phyloP scores from a whole-genome alignment of 2,329 filamentous ascomycete genomes.

The Venturia effusa region DNA sequence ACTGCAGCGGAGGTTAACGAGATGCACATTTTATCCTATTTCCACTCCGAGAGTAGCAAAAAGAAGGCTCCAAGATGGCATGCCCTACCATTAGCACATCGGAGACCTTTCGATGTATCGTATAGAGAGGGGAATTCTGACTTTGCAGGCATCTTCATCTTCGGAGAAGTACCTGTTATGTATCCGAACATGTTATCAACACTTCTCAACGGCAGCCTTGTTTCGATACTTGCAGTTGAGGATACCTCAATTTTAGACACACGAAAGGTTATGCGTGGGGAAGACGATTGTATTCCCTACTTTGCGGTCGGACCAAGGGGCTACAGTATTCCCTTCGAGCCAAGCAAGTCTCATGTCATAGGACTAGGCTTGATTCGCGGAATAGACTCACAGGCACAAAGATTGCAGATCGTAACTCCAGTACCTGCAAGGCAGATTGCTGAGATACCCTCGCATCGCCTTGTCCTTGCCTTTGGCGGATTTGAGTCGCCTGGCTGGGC shows the following conservation, averaged over 20 bases:
- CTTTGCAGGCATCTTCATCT: conserved; percentile 8
- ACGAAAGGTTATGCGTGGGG: not conserved
- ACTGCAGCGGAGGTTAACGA: not conserved
- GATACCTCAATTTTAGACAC: not conserved
- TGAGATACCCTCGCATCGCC: not conserved
- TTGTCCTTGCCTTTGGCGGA: conserved; percentile 5
- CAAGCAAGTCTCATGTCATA: not conserved
- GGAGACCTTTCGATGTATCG: not conserved
- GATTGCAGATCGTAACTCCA: conserved; percentile 4
- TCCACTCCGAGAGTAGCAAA: not conserved
- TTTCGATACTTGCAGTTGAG: not conserved
- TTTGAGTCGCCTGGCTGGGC: conserved; percentile 9
- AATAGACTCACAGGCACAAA: not conserved
- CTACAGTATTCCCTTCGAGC: conserved; percentile 3
- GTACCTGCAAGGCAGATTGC: not conserved
- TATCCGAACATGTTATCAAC: conserved; percentile 4
- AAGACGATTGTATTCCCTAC: conserved; percentile 4
- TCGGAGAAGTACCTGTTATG: conserved; percentile 6
- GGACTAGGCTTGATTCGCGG: conserved; percentile 4
- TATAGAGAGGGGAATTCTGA: not conserved
- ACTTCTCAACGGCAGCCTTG: conserved; percentile 7
- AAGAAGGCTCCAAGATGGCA: not conserved
- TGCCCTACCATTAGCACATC: not conserved
- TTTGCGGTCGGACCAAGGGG: not conserved
- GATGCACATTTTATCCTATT: conserved; percentile 6